Percentiles rank a stretch among this genome's conserved stretches.
Evolutionary conservation across 2,329 filamentous ascomycete genomes (phyloP).

Genomic region (Ophiostoma perfectum): DNA sequence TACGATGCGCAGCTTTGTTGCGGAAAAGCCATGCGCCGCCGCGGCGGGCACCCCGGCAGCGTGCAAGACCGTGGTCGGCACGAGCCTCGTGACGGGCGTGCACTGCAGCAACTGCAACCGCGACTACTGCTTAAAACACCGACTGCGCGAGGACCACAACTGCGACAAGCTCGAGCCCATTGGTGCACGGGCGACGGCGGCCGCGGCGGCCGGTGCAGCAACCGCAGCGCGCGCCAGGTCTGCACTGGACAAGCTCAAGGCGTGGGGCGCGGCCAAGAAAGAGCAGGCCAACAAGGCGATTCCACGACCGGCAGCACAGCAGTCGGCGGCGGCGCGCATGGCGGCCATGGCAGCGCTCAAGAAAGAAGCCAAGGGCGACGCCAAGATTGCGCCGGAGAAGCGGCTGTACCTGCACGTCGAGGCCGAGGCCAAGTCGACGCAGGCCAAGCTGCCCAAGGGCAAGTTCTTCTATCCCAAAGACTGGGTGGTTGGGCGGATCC

Average conservation of each 20-base stretch:
- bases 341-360: conserved; percentile 73
- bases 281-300: conserved; percentile 54
- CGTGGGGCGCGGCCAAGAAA: conserved; percentile 74
- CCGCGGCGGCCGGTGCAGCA: conserved; percentile 36
- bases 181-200: conserved; percentile 38
- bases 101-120: conserved; percentile 68
- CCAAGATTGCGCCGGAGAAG: conserved; percentile 72
- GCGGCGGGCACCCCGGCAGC: conserved; percentile 32
- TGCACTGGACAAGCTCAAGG: conserved; percentile 70
- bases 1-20: conserved; percentile 49
- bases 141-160: conserved; percentile 73
- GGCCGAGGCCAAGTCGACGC: conserved; percentile 79
- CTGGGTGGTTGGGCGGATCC: conserved; percentile 80
- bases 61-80: conserved; percentile 69
- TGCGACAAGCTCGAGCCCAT: conserved; percentile 68
- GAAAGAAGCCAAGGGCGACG: conserved; percentile 83
- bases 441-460: conserved; percentile 73
- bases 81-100: conserved; percentile 60
- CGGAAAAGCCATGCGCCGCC: conserved; percentile 63
- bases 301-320: conserved; percentile 50
- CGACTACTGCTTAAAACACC: conserved; percentile 72
- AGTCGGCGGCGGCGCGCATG: conserved; percentile 56
- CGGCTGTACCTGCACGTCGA: conserved; percentile 88
- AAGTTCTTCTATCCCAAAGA: conserved; percentile 76
- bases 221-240: conserved; percentile 61